Evolutionary conservation across 257 asterid genomes (phyloP).

Genomic region (Solanum rostratum): DNA sequence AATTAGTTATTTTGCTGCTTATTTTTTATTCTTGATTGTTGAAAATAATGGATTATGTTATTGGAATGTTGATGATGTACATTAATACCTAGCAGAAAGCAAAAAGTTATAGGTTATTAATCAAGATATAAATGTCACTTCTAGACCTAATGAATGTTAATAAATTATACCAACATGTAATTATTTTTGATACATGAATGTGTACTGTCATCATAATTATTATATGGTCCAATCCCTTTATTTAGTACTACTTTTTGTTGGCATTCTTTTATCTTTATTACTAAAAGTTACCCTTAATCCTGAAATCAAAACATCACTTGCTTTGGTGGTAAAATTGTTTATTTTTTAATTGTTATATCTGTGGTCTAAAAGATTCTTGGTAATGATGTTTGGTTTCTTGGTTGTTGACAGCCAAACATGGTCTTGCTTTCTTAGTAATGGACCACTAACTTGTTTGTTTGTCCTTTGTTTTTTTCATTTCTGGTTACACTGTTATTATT

Average conservation of each 20-base stretch:
- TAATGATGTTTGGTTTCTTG: background rate
- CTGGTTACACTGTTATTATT: background rate
- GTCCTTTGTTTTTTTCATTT: background rate
- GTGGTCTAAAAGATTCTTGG: background rate
- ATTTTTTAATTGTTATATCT: background rate
- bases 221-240: background rate
- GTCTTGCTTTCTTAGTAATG: background rate
- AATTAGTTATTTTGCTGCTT: background rate
- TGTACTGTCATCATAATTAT: background rate
- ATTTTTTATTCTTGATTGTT: background rate
- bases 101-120: background rate
- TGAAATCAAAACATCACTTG: background rate
- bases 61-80: background rate
- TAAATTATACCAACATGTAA: background rate
- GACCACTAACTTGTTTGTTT: background rate
- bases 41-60: background rate
- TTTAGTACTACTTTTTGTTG: background rate
- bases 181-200: background rate
- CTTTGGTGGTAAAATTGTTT: background rate
- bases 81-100: background rate
- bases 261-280: background rate
- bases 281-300: background rate
- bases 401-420: conserved; percentile 1
- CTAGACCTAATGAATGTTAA: background rate
- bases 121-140: background rate